These are phyloP conservation scores for Durusdinium trenchii DNA, from an alignment of 73 alveolate genomes.

Conservation along the genomic window DNA sequence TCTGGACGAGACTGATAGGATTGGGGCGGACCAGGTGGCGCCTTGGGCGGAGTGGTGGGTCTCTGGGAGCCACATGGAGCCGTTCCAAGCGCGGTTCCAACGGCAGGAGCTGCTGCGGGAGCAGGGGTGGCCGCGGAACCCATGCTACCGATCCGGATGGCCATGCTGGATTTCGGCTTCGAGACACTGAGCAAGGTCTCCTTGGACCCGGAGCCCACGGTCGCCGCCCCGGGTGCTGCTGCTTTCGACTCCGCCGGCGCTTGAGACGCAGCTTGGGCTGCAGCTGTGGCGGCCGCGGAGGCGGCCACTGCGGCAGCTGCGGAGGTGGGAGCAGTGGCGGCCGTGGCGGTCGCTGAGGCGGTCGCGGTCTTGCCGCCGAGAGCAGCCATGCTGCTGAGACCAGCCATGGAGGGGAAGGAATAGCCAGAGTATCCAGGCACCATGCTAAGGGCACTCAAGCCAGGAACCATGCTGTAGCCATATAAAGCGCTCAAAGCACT, in stretches of 20 bases:
- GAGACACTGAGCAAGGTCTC: constrained; percentile 35
- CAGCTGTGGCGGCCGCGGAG: not conserved
- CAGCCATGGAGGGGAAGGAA: not conserved
- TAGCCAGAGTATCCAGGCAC: constrained; percentile 29
- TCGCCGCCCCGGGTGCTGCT: constrained; percentile 60
- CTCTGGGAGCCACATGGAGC: not conserved
- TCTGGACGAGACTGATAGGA: not conserved
- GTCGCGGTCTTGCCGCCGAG: not conserved
- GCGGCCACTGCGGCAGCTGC: not conserved
- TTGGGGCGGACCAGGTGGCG: not conserved
- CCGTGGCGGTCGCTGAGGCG: not conserved
- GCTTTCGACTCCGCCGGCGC: not conserved
- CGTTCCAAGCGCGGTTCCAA: not conserved
- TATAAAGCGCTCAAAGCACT: constrained; percentile 37
- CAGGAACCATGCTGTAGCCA: constrained; percentile 10
- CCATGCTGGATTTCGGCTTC: constrained; percentile 71
- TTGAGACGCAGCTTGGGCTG: constrained; percentile 23
- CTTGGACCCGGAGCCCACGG: not conserved
- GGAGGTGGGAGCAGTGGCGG: not conserved
- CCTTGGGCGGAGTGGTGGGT: not conserved
- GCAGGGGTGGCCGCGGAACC: not conserved
- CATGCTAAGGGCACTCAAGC: constrained; percentile 13
- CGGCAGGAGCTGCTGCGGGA: not conserved
- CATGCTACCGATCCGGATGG: not conserved
- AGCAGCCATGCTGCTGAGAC: not conserved